These are phyloP conservation scores for Vaccinium myrtillus DNA, from an alignment of 148 eudicot species.

Conservation along the genomic window DNA sequence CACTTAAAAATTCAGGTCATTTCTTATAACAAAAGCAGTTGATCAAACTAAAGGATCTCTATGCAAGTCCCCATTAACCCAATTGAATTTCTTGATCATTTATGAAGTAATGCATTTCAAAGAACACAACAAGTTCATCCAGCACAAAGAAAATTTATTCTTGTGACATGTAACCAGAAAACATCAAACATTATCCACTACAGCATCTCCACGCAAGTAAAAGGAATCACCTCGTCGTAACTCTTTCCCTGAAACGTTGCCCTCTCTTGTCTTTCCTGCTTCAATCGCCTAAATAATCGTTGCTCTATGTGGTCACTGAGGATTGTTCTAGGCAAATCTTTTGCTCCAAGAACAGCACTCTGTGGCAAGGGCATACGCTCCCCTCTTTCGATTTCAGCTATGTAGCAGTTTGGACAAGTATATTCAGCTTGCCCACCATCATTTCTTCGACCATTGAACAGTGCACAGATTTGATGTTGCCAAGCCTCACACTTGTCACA, in stretches of 20 bases:
- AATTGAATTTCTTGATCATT: background rate
- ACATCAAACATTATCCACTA: background rate
- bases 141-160: background rate
- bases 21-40: background rate
- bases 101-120: background rate
- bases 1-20: background rate
- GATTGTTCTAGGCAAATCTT: constrained; percentile 83
- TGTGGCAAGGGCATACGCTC: constrained; percentile 85
- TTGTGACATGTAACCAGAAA: background rate
- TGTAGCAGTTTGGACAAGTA: constrained; percentile 93
- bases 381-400: constrained; percentile 76
- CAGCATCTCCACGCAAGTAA: constrained; percentile 7
- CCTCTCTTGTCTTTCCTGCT: constrained; percentile 78
- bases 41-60: background rate
- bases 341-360: constrained; percentile 98
- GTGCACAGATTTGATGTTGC: constrained; percentile 99
- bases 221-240: constrained; percentile 71
- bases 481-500: constrained; percentile 99
- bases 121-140: background rate
- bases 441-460: constrained; percentile 93
- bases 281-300: constrained; percentile 57
- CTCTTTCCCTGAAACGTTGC: constrained; percentile 74
- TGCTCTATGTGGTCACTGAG: constrained; percentile 95
- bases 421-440: constrained; percentile 98
- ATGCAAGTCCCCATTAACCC: background rate